A percentile compares a stretch with the other conserved stretches of the same genome.
Evolutionary conservation across 2,329 filamentous ascomycete genomes (phyloP).

Genomic region (Diatrype stigma): DNA sequence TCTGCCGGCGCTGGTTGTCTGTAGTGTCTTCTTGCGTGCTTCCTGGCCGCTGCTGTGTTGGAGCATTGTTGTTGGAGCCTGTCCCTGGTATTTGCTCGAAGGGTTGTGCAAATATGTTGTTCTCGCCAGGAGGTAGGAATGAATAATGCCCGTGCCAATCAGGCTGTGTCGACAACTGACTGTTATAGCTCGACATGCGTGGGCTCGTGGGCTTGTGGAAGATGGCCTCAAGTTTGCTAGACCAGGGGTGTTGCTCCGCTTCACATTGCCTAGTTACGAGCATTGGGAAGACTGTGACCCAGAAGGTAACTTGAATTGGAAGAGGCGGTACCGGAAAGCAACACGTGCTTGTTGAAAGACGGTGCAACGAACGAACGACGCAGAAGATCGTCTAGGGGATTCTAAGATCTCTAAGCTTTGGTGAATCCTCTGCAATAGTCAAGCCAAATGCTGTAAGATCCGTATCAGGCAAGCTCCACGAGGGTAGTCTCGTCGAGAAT

Average conservation of each 20-base stretch:
- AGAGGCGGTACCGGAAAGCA: constrained; percentile 7
- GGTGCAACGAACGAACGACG: too few relatives aligned
- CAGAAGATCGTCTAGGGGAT: too few relatives aligned
- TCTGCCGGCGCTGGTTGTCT: constrained; percentile 60
- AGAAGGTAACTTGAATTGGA: neutral
- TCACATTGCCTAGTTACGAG: constrained; percentile 52
- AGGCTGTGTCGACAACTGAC: constrained; percentile 48
- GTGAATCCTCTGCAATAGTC: neutral
- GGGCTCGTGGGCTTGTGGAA: constrained; percentile 41
- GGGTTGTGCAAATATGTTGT: constrained; percentile 39
- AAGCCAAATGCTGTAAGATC: neutral
- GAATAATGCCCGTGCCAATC: constrained; percentile 55
- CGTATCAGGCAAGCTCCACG: neutral
- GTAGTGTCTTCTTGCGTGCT: constrained; percentile 42
- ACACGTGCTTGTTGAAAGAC: constrained; percentile 9
- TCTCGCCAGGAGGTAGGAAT: constrained; percentile 43
- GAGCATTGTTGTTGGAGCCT: constrained; percentile 29
- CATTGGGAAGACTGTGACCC: constrained; percentile 40
- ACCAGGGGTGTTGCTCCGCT: constrained; percentile 52
- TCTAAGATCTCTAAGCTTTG: neutral
- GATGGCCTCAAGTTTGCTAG: constrained; percentile 47
- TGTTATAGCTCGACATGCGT: constrained; percentile 57
- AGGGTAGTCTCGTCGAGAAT: neutral
- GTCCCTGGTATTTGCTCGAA: constrained; percentile 38
- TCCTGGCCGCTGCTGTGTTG: constrained; percentile 33